phyloP scores from a whole-genome alignment of 441 rosid genomes.

The Manihot esculenta region DNA sequence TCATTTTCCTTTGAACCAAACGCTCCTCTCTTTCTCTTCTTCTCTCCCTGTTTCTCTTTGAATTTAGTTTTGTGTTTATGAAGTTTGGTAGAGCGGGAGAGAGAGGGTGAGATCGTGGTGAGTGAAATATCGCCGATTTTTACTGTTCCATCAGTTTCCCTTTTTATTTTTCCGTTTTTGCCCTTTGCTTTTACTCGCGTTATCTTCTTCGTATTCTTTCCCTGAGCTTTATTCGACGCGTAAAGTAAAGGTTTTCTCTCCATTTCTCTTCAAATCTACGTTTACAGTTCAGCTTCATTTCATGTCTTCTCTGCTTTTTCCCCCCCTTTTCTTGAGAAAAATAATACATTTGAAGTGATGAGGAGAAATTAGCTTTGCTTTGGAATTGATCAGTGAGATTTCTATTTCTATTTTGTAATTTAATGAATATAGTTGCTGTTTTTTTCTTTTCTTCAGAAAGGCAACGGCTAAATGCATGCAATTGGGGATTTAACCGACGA shows the following conservation, averaged over 20 bases:
- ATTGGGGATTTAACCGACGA: conserved; percentile 15
- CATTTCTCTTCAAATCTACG: conserved; percentile 28
- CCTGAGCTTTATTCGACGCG: conserved; percentile 37
- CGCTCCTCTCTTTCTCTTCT: conserved; percentile 8
- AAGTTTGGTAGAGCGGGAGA: background rate
- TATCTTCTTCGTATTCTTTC: conserved; percentile 17
- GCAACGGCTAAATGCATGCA: conserved; percentile 32
- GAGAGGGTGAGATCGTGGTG: conserved; percentile 23
- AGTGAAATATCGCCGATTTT: conserved; percentile 33
- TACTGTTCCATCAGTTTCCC: conserved; percentile 34
- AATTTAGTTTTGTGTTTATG: background rate
- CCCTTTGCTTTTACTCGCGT: conserved; percentile 14
- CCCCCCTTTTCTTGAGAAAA: background rate
- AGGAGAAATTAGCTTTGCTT: background rate
- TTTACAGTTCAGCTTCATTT: background rate
- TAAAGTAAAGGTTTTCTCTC: conserved; percentile 19
- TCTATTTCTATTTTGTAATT: background rate
- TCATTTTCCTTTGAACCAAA: background rate
- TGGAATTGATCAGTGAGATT: background rate
- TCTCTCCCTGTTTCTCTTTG: background rate
- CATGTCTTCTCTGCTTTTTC: background rate
- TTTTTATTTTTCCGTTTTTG: conserved; percentile 13
- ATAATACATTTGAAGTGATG: background rate
- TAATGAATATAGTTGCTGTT: conserved; percentile 16
- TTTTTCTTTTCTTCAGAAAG: background rate